A percentile compares a stretch with the other conserved stretches of the same genome.
Evolutionary conservation across 116 monocot genomes (phyloP).

Genomic region (Posidonia oceanica): DNA sequence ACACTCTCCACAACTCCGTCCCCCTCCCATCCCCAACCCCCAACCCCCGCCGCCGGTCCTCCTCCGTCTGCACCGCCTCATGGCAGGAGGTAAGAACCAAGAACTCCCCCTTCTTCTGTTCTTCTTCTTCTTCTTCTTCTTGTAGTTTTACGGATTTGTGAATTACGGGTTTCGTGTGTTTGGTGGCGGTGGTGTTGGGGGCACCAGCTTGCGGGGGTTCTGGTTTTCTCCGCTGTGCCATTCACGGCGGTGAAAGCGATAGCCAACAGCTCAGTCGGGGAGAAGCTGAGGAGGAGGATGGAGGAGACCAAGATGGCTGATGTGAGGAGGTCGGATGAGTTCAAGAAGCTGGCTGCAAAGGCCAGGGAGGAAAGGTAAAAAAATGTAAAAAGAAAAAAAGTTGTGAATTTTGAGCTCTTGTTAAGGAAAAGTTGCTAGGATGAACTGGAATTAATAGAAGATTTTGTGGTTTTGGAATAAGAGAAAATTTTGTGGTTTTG

Average conservation of each 20-base stretch:
- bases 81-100: background rate
- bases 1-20: background rate
- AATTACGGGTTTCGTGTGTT: too few relatives aligned
- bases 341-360: slow-evolving; percentile 6
- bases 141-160: too few relatives aligned
- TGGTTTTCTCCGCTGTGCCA: slow-evolving; percentile 87
- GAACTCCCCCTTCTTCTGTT: background rate
- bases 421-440: too few relatives aligned
- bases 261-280: slow-evolving; percentile 81
- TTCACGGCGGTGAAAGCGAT: slow-evolving; percentile 93
- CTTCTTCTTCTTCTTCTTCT: background rate
- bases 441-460: too few relatives aligned
- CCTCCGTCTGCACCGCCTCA: too few relatives aligned
- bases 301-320: slow-evolving; percentile 61
- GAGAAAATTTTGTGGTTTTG: too few relatives aligned
- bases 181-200: background rate
- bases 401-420: background rate
- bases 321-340: slow-evolving; percentile 11
- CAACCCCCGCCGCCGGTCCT: background rate
- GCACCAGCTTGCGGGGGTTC: slow-evolving; percentile 60
- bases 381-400: background rate
- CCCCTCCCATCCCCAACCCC: background rate
- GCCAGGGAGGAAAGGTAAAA: slow-evolving; percentile 20
- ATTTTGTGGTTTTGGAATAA: too few relatives aligned
- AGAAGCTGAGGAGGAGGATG: slow-evolving; percentile 46